A percentile compares a stretch with the other conserved stretches of the same genome.
Evolutionary conservation across 2,329 filamentous ascomycete species (phyloP).

Genomic region (Exophiala calicioides): DNA sequence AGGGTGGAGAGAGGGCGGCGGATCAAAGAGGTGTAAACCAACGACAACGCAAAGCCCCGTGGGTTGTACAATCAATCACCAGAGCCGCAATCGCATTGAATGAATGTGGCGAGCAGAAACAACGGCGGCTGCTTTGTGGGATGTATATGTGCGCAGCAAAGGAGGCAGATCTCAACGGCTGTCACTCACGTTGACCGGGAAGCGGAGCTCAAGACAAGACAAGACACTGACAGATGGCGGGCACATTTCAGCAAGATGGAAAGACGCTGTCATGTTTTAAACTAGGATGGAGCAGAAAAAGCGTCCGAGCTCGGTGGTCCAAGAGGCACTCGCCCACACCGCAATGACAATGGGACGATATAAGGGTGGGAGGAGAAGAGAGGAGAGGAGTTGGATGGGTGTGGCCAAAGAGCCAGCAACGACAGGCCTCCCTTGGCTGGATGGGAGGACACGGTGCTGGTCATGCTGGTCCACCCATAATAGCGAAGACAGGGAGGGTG

Average conservation of each 20-base stretch:
- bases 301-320: constrained; percentile 12
- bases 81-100: constrained; percentile 1
- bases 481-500: constrained; percentile 2
- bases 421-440: constrained; percentile 3
- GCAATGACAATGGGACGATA: constrained; percentile 10
- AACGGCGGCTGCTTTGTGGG: neutral
- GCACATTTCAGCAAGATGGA: constrained; percentile 14
- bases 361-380: constrained; percentile 8
- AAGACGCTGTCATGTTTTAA: constrained; percentile 26
- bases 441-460: too few relatives aligned
- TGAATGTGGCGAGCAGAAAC: too few relatives aligned
- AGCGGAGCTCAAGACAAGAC: constrained; percentile 14
- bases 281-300: constrained; percentile 7
- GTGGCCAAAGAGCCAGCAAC: constrained; percentile 23
- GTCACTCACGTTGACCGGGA: constrained; percentile 20
- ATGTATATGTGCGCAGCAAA: constrained; percentile 16
- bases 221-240: constrained; percentile 20
- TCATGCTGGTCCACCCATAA: constrained; percentile 5
- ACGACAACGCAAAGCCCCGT: too few relatives aligned
- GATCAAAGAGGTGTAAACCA: too few relatives aligned
- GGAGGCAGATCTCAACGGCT: constrained; percentile 12
- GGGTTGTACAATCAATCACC: too few relatives aligned
- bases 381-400: constrained; percentile 15
- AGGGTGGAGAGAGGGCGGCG: neutral
- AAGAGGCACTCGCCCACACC: constrained; percentile 8